Evolutionary conservation across 257 asterid genomes (phyloP), one percentile per base, ranked within the genome.

Genomic region (Jasminum sambac): DNA sequence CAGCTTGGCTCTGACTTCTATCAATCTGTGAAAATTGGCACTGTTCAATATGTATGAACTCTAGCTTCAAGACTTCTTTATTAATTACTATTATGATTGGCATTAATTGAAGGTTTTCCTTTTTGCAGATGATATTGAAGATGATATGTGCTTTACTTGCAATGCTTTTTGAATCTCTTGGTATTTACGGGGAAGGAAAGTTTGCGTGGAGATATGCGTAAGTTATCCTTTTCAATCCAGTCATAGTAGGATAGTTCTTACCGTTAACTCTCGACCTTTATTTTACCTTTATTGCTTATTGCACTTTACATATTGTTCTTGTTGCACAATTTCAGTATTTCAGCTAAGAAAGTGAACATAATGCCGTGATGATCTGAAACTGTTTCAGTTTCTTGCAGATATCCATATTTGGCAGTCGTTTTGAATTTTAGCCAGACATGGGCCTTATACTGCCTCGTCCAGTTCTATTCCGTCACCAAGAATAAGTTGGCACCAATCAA

Each of bases 361-460:
- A 36, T 61, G 42, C 23, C 30, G 43, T 64, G 42, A 59, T 63
- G 12, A 76, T 60, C 70, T 76, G 62, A 73, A 55, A 68, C 50
- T 69, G 39, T 72, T 64, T 71, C 36, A 11, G 73, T 62, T 70
- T 61, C 67, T 71, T 88, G 96, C 99, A 91, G 99, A 55, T 91
- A 94, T 82, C 99, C 99, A 40, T 94, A 94, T 82, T 80, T 94
- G 75, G 95, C 98, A 11, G 88, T 91, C 66, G 92, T 94, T 73
- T 87, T 95, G 72, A 95, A 91, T 82, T 95, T 95, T 83, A 91
- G 98, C 84, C 99, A 91, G 90, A 88, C 95, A 7, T 91, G 98
- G 99, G 98, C 98, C 70, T 82, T 95, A 66, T 89, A 89, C 84
- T 91, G 97, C 86, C 99, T 95, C 44, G 96, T 91, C 82, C 96